These are phyloP conservation scores for Podospora conica DNA, from an alignment of 495 filamentous ascomycete genomes.

Conservation along the genomic window DNA sequence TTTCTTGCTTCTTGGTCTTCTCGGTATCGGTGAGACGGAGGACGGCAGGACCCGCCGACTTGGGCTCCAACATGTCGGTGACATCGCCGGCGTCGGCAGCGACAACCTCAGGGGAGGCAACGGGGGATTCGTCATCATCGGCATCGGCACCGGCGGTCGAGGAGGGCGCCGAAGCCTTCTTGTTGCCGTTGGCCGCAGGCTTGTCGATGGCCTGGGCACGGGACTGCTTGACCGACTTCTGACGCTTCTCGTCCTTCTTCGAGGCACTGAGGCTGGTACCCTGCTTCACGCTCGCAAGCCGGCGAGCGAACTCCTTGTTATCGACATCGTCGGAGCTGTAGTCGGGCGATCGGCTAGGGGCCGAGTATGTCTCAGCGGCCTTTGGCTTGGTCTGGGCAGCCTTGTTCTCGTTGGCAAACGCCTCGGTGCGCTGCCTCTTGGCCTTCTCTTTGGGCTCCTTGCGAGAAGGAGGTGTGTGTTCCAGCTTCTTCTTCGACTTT, in stretches of 20 bases:
- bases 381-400: conserved; percentile 28
- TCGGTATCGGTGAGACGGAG: conserved; percentile 67
- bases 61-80: conserved; percentile 81
- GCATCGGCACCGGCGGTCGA: conserved; percentile 75
- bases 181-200: conserved; percentile 24
- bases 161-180: conserved; percentile 50
- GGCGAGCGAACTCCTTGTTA: conserved; percentile 67
- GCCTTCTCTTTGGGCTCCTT: conserved; percentile 32
- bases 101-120: conserved; percentile 52
- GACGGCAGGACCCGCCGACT: conserved; percentile 60
- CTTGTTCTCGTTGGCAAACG: conserved; percentile 26
- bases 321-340: conserved; percentile 52
- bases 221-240: conserved; percentile 53
- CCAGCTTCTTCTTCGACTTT: conserved; percentile 32
- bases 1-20: conserved; percentile 55
- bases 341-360: conserved; percentile 12
- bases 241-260: conserved; percentile 57
- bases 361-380: conserved; percentile 16
- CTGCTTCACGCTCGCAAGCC: conserved; percentile 58
- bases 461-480: conserved; percentile 24
- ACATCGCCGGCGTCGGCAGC: conserved; percentile 56
- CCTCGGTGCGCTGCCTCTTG: conserved; percentile 10
- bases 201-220: conserved; percentile 40
- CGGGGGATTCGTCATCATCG: conserved; percentile 70
- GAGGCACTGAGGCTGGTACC: conserved; percentile 51